Evolutionary conservation across 164 flowering plant species (phyloP).

Genomic region (Saururus chinensis): DNA sequence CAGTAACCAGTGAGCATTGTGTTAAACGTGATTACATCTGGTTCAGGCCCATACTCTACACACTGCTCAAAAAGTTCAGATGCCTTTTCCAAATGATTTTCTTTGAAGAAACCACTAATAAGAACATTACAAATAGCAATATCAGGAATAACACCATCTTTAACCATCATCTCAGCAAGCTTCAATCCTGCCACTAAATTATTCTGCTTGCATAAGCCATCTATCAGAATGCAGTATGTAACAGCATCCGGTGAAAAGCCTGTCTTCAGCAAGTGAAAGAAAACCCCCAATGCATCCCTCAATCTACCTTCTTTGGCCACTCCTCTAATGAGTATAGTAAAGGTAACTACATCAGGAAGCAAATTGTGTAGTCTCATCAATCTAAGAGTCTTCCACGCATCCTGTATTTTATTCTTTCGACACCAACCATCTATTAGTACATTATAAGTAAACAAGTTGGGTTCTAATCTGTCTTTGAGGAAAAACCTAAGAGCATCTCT

Average conservation of each 20-base stretch:
- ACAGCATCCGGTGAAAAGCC: slow-evolving; percentile 31
- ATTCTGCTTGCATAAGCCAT: slow-evolving; percentile 30
- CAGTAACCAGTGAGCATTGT: slow-evolving; percentile 47
- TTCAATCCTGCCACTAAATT: slow-evolving; percentile 15
- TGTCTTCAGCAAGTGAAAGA: slow-evolving; percentile 37
- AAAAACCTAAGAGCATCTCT: slow-evolving; percentile 36
- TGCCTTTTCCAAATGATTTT: slow-evolving; percentile 15
- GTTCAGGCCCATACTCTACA: slow-evolving; percentile 19
- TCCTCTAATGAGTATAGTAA: slow-evolving; percentile 26
- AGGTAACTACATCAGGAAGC: slow-evolving; percentile 33
- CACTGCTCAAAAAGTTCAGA: slow-evolving; percentile 16
- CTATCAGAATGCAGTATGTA: slow-evolving; percentile 33
- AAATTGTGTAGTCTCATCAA: slow-evolving; percentile 16
- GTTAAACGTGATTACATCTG: slow-evolving; percentile 43
- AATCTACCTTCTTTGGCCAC: slow-evolving; percentile 15
- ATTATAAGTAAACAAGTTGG: slow-evolving; percentile 26
- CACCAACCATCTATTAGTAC: slow-evolving; percentile 41
- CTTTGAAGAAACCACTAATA: slow-evolving; percentile 24
- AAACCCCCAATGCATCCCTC: slow-evolving; percentile 23
- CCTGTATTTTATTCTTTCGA: slow-evolving; percentile 15
- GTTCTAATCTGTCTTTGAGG: slow-evolving; percentile 21
- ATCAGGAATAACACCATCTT: slow-evolving; percentile 29
- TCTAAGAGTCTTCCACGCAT: slow-evolving; percentile 23
- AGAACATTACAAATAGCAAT: slow-evolving; percentile 36
- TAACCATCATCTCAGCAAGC: slow-evolving; percentile 26